Conservation (phyloP, 352 stramenopile species). For the Phytopythium vexans region DNA sequence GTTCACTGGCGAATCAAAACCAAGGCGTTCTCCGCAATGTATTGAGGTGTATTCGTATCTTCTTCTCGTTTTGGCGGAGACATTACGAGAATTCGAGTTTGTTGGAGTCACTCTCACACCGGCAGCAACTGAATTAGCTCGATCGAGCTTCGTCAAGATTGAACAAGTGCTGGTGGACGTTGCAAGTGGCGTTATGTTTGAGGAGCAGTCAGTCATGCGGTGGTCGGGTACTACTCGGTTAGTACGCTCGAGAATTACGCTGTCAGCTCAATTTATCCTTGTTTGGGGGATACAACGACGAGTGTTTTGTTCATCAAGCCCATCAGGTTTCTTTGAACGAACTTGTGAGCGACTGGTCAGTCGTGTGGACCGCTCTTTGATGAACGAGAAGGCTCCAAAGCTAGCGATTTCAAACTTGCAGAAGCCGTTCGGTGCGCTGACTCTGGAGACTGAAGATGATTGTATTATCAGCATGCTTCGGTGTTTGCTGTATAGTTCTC, state of each 20-base stretch:
- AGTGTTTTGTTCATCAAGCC: slow-evolving; percentile 21
- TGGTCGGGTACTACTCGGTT: too few species aligned
- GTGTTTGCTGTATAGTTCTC: slow-evolving; percentile 25
- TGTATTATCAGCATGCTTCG: slow-evolving; percentile 11
- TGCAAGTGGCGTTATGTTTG: not conserved
- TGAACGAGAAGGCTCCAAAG: too few species aligned
- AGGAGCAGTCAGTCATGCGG: too few species aligned
- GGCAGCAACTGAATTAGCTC: too few species aligned
- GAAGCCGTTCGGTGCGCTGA: too few species aligned
- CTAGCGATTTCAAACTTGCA: too few species aligned
- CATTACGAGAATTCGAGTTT: slow-evolving; percentile 36
- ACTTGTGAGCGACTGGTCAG: too few species aligned
- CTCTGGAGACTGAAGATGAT: too few species aligned
- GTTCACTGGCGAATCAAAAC: too few species aligned
- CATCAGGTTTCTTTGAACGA: slow-evolving; percentile 15
- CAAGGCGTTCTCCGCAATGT: too few species aligned
- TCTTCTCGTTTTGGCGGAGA: slow-evolving; percentile 29
- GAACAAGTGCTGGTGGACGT: slow-evolving; percentile 20
- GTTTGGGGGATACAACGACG: slow-evolving; percentile 38
- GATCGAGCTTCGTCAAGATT: not conserved
- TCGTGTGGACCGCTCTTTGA: too few species aligned
- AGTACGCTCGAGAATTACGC: slow-evolving; percentile 17
- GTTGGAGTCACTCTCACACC: slow-evolving; percentile 19
- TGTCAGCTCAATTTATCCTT: slow-evolving; percentile 30
- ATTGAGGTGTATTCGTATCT: slow-evolving; percentile 8